Percentiles rank a stretch among this genome's conserved stretches.
phyloP scores from a whole-genome alignment of 2,329 filamentous ascomycete genomes.

The Aspergillus texensis region DNA sequence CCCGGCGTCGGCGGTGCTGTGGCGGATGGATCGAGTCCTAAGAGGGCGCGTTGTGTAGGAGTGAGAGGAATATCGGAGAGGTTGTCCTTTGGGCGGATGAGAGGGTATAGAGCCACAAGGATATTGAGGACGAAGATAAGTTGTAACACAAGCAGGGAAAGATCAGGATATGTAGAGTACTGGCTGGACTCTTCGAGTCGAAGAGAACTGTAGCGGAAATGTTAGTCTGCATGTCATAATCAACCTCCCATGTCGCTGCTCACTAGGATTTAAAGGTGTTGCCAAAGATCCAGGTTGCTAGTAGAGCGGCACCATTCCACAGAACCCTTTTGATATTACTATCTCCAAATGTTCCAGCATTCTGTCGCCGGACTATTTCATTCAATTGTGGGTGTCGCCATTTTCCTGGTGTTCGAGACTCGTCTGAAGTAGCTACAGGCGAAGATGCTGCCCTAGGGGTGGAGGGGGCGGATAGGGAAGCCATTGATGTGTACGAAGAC shows the following conservation, averaged over 20 bases:
- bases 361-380: constrained; percentile 81
- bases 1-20: constrained; percentile 65
- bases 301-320: constrained; percentile 65
- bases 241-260: constrained; percentile 17
- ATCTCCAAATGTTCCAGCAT: constrained; percentile 76
- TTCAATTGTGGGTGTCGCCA: constrained; percentile 89
- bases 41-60: constrained; percentile 79
- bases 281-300: constrained; percentile 52
- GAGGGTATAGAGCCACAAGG: constrained; percentile 67
- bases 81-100: constrained; percentile 72
- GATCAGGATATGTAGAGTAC: constrained; percentile 46
- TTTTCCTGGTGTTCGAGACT: constrained; percentile 63
- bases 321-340: constrained; percentile 71
- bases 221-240: constrained; percentile 16
- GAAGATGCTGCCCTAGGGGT: constrained; percentile 40
- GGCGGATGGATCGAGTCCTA: constrained; percentile 75
- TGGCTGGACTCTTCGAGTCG: constrained; percentile 38
- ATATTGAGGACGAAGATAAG: constrained; percentile 72
- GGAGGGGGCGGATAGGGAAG: constrained; percentile 42
- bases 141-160: constrained; percentile 59
- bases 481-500: constrained; percentile 32
- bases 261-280: constrained; percentile 42
- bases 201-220: constrained; percentile 33
- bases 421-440: constrained; percentile 30
- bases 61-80: constrained; percentile 89